phyloP scores from a whole-genome alignment of 2,329 filamentous ascomycete genomes.

The Fusarium temperatum region DNA sequence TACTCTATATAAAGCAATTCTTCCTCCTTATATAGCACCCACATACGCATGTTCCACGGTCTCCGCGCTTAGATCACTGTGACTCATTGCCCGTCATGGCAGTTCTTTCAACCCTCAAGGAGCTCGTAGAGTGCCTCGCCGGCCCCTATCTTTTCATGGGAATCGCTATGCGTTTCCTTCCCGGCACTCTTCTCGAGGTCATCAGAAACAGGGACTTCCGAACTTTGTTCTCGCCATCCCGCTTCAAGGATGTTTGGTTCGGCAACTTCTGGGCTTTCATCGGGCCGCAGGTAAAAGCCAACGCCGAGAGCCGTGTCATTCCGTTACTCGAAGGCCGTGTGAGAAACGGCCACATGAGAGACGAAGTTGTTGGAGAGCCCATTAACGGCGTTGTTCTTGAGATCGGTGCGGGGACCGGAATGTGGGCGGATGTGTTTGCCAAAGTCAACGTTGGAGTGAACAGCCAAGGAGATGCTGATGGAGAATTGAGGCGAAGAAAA shows the following conservation, averaged over 20 bases:
- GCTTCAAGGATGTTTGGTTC: conserved; percentile 65
- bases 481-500: conserved; percentile 35
- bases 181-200: conserved; percentile 58
- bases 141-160: conserved; percentile 64
- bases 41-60: not conserved
- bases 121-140: conserved; percentile 49
- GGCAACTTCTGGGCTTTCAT: conserved; percentile 66
- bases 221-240: conserved; percentile 53
- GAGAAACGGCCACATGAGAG: conserved; percentile 47
- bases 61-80: not conserved
- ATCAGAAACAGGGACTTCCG: conserved; percentile 46
- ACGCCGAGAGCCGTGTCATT: conserved; percentile 54
- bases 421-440: conserved; percentile 66
- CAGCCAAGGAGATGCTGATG: not conserved
- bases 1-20: conserved; percentile 8
- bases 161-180: conserved; percentile 59
- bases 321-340: conserved; percentile 64
- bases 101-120: conserved; percentile 34
- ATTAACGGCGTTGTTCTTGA: conserved; percentile 66
- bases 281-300: conserved; percentile 60
- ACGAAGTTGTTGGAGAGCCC: conserved; percentile 47
- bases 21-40: not conserved
- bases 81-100: conserved; percentile 35
- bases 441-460: conserved; percentile 35
- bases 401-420: conserved; percentile 68